Evolutionary conservation across 2,329 filamentous ascomycete species (phyloP).

Genomic region (Fusarium fracticaudum): DNA sequence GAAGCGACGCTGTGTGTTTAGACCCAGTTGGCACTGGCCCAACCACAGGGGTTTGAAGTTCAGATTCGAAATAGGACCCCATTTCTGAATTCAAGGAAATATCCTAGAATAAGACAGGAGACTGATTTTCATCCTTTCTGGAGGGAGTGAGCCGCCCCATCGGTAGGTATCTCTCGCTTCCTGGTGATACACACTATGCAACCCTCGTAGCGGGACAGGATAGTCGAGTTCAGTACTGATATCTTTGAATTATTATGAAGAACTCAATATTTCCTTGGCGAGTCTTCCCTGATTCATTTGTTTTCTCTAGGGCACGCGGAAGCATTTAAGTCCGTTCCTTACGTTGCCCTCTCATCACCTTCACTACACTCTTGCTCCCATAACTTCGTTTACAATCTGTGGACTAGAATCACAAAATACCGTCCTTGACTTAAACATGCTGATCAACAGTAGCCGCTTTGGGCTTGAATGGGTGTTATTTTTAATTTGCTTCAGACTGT

Average conservation of each 20-base stretch:
- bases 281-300: not conserved
- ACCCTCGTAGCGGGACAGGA: no score
- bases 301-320: not conserved
- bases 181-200: not conserved
- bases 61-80: no score
- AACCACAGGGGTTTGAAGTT: not conserved
- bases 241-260: not conserved
- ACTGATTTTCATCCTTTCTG: not conserved
- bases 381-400: fast-evolving
- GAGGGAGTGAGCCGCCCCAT: not conserved
- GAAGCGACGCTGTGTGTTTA: fast-evolving
- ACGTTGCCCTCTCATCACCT: fast-evolving
- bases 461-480: fast-evolving
- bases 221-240: no score
- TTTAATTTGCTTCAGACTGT: no score
- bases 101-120: not conserved
- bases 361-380: no score
- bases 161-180: not conserved
- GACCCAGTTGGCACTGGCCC: slow-evolving; percentile 19
- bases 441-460: fast-evolving
- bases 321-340: not conserved
- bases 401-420: fast-evolving
- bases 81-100: not conserved
- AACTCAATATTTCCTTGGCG: fast-evolving
- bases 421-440: fast-evolving